Evolutionary conservation across 2,329 filamentous ascomycete genomes (phyloP), one percentile per base, ranked within the genome.

Genomic region (Cladophialophora bantiana): DNA sequence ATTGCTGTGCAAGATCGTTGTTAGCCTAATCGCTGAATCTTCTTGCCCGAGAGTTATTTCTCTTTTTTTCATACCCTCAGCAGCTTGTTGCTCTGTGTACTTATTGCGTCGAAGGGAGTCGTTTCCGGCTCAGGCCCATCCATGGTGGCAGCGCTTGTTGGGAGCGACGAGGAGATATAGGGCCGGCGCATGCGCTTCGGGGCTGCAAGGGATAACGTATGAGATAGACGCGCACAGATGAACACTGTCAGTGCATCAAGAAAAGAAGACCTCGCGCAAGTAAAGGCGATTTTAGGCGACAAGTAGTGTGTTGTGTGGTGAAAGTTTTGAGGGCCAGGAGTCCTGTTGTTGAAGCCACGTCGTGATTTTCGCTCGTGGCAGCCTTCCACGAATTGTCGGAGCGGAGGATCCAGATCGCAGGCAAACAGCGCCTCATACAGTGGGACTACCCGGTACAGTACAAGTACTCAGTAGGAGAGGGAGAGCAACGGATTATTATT

Each of bases 71-170:
- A 72, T 74, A 83, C 81, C 70, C 80, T 76, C 53, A 79, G 73
- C 68, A 82, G 68, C 67, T 75, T 79, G 50, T 80, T 82, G 61
- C 93, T 96, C 75, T 97, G 94, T 77, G 91, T 89, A 74, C 89
- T 91, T 77, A 97, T 92, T 71, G 93, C 91, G 77, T 90, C 91
- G 82, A 97, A 97, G 82, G 94, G 93, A 80, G 93, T 96, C 83
- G 91, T 88, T 58, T 97, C 93, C 70, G 92, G 90, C 83, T 96
- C 93, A 69, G 89, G 86, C 75, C 89, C 89, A 83, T 97, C 93
- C 94, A 97, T 97, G 67, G 72, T 78, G 72, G 74, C 42, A 59
- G 59, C 66, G 36, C 34, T 63, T 48, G 61, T 45, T 12, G 67
- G 66, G 59, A 66, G 57, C 13, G 61, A 40, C 3, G 67, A 59